These are phyloP conservation scores for Paxillus rubicundulus DNA, from an alignment of 768 basidiomycete species.

Conservation along the genomic window DNA sequence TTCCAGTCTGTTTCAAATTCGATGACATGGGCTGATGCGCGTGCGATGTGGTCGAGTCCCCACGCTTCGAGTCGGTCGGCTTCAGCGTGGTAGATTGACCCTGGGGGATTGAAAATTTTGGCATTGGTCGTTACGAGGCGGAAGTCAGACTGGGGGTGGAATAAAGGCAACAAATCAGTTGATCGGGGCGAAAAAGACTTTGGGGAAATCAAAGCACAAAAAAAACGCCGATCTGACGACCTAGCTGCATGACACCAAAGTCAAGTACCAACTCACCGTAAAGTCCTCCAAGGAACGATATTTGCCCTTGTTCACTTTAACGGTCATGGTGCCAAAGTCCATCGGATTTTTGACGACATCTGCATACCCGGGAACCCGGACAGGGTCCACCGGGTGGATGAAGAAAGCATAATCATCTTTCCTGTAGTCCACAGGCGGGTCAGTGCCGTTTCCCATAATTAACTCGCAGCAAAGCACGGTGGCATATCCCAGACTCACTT, in stretches of 20 bases:
- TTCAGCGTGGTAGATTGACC: constrained; percentile 70
- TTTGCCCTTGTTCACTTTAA: constrained; percentile 71
- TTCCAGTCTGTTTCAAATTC: constrained; percentile 85
- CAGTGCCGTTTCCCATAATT: background rate
- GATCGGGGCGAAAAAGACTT: background rate
- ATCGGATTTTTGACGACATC: constrained; percentile 82
- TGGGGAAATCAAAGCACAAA: background rate
- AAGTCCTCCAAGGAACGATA: constrained; percentile 84
- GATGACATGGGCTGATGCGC: constrained; percentile 69
- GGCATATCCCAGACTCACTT: constrained; percentile 46
- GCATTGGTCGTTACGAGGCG: constrained; percentile 72
- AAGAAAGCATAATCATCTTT: constrained; percentile 89
- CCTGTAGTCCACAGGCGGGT: constrained; percentile 37
- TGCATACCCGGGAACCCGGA: constrained; percentile 57
- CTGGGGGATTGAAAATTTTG: constrained; percentile 73
- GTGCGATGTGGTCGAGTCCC: constrained; percentile 72
- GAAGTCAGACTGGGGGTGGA: constrained; percentile 55
- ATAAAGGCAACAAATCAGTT: background rate
- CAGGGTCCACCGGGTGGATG: constrained; percentile 59
- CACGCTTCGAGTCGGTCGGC: constrained; percentile 69
- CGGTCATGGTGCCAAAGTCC: constrained; percentile 86
- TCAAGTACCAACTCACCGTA: constrained; percentile 44
- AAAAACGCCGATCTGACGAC: background rate
- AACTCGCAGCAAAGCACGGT: background rate
- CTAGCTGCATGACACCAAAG: background rate